Conservation (phyloP, 163 green algal species). For the Coccomyxa subellipsoidea region DNA sequence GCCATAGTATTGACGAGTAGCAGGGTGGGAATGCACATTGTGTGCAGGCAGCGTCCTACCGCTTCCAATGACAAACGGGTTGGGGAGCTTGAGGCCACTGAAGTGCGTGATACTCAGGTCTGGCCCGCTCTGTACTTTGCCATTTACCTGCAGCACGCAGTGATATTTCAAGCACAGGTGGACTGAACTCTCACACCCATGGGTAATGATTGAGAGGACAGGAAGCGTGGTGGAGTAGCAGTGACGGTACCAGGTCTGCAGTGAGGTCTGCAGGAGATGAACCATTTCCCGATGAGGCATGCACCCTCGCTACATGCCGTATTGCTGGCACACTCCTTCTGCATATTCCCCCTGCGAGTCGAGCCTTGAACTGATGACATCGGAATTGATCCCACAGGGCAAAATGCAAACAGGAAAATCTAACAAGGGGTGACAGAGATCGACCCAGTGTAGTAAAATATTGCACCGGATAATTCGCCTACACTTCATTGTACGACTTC, state of each 20-base stretch:
- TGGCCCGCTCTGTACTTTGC: constrained; percentile 42
- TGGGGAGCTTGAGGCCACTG: constrained; percentile 86
- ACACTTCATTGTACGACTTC: too few species aligned
- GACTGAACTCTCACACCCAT: not conserved
- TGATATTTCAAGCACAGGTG: too few species aligned
- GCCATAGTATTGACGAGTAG: not conserved
- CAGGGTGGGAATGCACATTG: not conserved
- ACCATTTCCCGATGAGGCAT: not conserved
- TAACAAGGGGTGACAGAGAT: too few species aligned
- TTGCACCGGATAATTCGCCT: too few species aligned
- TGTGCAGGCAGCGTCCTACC: constrained; percentile 11
- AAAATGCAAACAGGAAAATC: too few species aligned
- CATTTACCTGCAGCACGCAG: constrained; percentile 23
- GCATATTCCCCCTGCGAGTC: not conserved
- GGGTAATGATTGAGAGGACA: not conserved
- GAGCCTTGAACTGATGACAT: not conserved
- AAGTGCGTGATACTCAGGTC: constrained; percentile 76
- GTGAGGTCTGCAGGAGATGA: not conserved
- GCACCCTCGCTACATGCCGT: not conserved
- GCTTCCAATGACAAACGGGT: constrained; percentile 96
- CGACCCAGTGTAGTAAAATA: too few species aligned
- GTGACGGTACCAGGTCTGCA: not conserved
- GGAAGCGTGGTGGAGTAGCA: not conserved
- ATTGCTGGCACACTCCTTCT: not conserved
- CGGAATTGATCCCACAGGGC: too few species aligned